phyloP scores from a whole-genome alignment of 2,329 filamentous ascomycete genomes.

The Diaporthe aspalathi region DNA sequence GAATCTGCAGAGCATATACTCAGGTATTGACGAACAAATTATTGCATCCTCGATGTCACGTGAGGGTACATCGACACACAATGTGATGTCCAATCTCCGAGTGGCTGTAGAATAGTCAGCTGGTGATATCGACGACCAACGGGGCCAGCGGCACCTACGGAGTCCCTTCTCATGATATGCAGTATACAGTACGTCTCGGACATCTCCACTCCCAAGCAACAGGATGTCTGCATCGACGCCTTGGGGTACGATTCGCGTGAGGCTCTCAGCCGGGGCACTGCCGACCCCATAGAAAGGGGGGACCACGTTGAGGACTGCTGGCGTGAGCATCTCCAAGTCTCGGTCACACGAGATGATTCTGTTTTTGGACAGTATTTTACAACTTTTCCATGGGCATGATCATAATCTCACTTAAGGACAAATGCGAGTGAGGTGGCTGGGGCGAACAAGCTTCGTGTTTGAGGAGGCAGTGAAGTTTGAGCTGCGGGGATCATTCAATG shows the following conservation, averaged over 20 bases:
- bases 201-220: constrained; percentile 67
- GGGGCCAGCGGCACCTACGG: constrained; percentile 44
- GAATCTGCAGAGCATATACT: constrained; percentile 12
- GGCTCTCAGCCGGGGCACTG: constrained; percentile 64
- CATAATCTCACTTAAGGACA: too few species aligned
- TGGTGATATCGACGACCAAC: neutral
- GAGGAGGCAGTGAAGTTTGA: neutral
- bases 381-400: neutral
- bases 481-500: neutral
- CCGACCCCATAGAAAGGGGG: constrained; percentile 61
- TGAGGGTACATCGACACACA: constrained; percentile 49
- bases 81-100: constrained; percentile 65
- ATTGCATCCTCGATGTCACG: constrained; percentile 60
- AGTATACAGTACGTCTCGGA: constrained; percentile 67
- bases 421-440: neutral
- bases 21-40: constrained; percentile 55
- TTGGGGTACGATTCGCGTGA: constrained; percentile 60
- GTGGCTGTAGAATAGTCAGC: constrained; percentile 47
- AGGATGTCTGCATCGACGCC: constrained; percentile 63
- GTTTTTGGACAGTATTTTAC: neutral
- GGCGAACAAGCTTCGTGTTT: neutral
- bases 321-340: constrained; percentile 50
- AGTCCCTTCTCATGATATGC: constrained; percentile 55
- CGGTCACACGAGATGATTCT: neutral
- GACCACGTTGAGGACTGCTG: constrained; percentile 48